Percentiles rank a stretch among this genome's conserved stretches.
Conservation (phyloP, 257 asterid species). For the Salvia rosmarinus region DNA sequence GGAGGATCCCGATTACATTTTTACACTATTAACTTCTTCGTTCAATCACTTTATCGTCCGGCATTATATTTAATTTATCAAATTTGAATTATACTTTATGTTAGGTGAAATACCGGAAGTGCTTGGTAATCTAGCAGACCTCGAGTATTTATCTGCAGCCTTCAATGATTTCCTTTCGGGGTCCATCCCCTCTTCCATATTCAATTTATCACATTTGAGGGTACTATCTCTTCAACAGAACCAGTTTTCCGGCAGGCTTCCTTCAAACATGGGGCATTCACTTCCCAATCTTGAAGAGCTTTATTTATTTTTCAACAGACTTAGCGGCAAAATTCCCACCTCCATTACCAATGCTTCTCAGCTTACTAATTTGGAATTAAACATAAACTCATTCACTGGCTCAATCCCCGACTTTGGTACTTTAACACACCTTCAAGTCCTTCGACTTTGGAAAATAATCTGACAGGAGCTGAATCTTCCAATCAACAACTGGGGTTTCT, state of each 20-base stretch:
- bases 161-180: not conserved
- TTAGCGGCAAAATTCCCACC: slow-evolving; percentile 32
- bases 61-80: too few relatives aligned
- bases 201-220: slow-evolving; percentile 24
- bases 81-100: not conserved
- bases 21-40: too few relatives aligned
- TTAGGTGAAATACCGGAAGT: slow-evolving; percentile 45
- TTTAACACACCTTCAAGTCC: not conserved
- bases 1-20: too few relatives aligned
- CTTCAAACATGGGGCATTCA: slow-evolving; percentile 9
- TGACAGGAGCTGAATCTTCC: not conserved
- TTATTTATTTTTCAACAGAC: slow-evolving; percentile 23
- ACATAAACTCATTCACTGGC: slow-evolving; percentile 5
- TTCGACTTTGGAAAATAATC: not conserved
- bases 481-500: not conserved
- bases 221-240: not conserved
- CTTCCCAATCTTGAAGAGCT: slow-evolving; percentile 35
- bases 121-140: not conserved
- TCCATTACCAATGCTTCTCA: slow-evolving; percentile 41
- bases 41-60: too few relatives aligned
- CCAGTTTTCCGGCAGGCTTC: slow-evolving; percentile 22
- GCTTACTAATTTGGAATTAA: slow-evolving; percentile 29
- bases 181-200: slow-evolving; percentile 27
- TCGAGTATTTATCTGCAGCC: slow-evolving; percentile 7
- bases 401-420: slow-evolving; percentile 6